These are phyloP conservation scores for Podila minutissima DNA, from an alignment of 192 early-diverging fungal species.

Conservation along the genomic window DNA sequence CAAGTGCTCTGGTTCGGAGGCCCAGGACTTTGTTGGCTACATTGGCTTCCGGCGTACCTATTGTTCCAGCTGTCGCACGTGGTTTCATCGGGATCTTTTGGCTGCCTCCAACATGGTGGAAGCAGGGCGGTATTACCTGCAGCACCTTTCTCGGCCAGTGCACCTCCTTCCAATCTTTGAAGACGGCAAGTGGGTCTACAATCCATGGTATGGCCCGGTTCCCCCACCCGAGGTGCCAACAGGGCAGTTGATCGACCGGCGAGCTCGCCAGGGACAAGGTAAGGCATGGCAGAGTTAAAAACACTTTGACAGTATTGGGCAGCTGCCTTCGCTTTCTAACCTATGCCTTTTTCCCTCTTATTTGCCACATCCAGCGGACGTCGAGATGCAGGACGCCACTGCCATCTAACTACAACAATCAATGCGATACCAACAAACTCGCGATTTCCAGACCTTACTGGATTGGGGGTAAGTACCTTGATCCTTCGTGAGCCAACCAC, in stretches of 20 bases:
- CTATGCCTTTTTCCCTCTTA: background rate
- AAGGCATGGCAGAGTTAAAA: background rate
- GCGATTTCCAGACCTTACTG: background rate
- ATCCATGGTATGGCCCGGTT: slow-evolving; percentile 3
- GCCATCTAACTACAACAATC: background rate
- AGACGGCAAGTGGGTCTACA: background rate
- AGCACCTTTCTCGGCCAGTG: background rate
- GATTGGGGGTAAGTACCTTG: too few species aligned
- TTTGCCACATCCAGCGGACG: background rate
- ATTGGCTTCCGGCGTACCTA: background rate
- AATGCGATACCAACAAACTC: background rate
- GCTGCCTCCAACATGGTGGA: slow-evolving; percentile 1
- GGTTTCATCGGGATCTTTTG: slow-evolving; percentile 6
- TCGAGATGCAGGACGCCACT: background rate
- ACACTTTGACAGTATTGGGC: background rate
- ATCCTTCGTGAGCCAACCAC: background rate
- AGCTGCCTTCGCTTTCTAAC: background rate
- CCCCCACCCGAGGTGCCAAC: background rate
- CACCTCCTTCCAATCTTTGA: slow-evolving; percentile 1
- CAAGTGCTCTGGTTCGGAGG: background rate
- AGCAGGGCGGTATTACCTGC: background rate
- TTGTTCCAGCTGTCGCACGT: background rate
- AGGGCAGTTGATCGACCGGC: background rate
- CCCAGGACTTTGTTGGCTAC: slow-evolving; percentile 2
- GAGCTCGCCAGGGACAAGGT: background rate